phyloP scores from a whole-genome alignment of 768 basidiomycete species.

The Cyclocybe aegerita region DNA sequence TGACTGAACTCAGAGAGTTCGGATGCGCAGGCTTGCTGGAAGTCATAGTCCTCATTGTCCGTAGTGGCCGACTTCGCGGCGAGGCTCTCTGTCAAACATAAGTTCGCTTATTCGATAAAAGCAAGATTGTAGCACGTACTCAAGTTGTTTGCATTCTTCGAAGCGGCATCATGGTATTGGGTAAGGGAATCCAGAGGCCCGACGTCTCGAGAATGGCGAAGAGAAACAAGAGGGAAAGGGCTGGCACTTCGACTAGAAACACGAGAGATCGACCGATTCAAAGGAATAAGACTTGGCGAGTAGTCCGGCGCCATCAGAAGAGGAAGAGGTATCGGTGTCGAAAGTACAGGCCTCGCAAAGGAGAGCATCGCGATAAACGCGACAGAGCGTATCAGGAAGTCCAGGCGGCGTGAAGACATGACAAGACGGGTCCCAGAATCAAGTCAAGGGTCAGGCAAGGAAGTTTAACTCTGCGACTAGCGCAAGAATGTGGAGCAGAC shows the following conservation, averaged over 20 bases:
- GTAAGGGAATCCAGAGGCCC: background rate
- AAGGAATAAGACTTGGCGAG: slow-evolving; percentile 21
- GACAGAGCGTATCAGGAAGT: slow-evolving; percentile 31
- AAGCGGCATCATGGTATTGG: slow-evolving; percentile 7
- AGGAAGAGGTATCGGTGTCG: slow-evolving; percentile 32
- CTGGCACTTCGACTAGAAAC: background rate
- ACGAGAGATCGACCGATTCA: slow-evolving; percentile 13
- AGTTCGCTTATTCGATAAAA: slow-evolving; percentile 4
- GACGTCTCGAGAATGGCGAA: too few relatives aligned
- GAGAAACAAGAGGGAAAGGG: too few relatives aligned
- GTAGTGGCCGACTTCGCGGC: slow-evolving; percentile 29
- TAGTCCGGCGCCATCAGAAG: slow-evolving; percentile 28
- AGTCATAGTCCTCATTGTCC: slow-evolving; percentile 27
- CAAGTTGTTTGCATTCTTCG: slow-evolving; percentile 20
- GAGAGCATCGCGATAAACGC: slow-evolving; percentile 33
- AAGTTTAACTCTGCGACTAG: background rate
- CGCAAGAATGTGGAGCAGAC: background rate
- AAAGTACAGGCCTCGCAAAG: slow-evolving; percentile 24
- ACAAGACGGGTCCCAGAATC: too few relatives aligned
- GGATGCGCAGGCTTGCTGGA: slow-evolving; percentile 35
- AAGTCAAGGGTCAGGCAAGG: too few relatives aligned
- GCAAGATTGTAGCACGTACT: slow-evolving; percentile 22
- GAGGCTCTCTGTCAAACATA: slow-evolving; percentile 24
- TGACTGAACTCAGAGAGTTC: slow-evolving; percentile 34
- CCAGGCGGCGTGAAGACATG: too few relatives aligned